Evolutionary conservation across 176 grass and related monocot genomes (phyloP).

Genomic region (Metroxylon sagu): DNA sequence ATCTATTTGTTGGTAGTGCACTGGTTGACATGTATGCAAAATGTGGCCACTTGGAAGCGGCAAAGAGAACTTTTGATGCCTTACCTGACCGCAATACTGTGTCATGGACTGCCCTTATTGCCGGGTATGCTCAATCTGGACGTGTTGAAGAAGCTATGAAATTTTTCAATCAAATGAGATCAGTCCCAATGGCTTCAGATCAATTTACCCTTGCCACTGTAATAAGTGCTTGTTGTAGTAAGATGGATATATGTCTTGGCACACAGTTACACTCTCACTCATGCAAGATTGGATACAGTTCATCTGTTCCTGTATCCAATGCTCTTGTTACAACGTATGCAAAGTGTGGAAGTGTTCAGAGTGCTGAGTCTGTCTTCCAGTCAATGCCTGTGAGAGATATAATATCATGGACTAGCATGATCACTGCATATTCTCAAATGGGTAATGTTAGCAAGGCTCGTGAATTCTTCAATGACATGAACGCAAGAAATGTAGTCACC

Average conservation of each 20-base stretch:
- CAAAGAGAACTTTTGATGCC: slow-evolving; percentile 51
- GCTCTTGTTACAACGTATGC: slow-evolving; percentile 85
- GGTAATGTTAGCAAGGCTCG: slow-evolving; percentile 53
- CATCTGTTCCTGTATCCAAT: slow-evolving; percentile 62
- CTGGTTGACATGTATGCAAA: slow-evolving; percentile 90
- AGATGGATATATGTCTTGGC: slow-evolving; percentile 52
- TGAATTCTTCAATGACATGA: slow-evolving; percentile 66
- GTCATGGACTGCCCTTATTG: slow-evolving; percentile 78
- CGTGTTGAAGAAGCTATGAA: slow-evolving; percentile 53
- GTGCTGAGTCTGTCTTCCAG: slow-evolving; percentile 63
- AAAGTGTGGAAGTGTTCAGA: slow-evolving; percentile 45
- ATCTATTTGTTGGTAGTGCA: slow-evolving; percentile 76
- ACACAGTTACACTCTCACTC: slow-evolving; percentile 66
- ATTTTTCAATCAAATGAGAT: slow-evolving; percentile 88
- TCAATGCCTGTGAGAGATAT: slow-evolving; percentile 61
- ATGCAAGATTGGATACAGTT: slow-evolving; percentile 45
- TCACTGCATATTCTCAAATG: slow-evolving; percentile 76
- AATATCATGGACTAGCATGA: slow-evolving; percentile 97
- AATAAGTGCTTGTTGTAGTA: slow-evolving; percentile 65
- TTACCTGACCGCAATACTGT: slow-evolving; percentile 40
- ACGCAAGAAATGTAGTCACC: slow-evolving; percentile 64
- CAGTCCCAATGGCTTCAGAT: slow-evolving; percentile 43
- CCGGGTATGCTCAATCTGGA: slow-evolving; percentile 57
- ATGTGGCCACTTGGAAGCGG: slow-evolving; percentile 54
- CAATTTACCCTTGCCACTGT: slow-evolving; percentile 65